Base-by-base conservation (phyloP, 495 filamentous ascomycete species). In the Neurospora terricola region DNA sequence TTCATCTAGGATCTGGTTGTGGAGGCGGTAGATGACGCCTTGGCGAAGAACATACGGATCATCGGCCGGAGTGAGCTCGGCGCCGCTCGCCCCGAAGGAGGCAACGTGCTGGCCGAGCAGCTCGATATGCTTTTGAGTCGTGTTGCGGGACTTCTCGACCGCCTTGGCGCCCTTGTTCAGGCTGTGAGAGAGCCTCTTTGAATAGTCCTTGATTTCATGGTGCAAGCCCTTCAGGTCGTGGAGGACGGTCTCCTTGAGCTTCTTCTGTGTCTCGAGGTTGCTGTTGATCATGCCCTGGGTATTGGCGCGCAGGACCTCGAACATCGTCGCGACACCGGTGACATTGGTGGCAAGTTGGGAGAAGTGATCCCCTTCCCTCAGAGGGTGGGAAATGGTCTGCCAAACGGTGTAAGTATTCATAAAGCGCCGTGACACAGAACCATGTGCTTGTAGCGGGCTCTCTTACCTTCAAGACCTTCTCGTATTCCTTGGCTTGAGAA, bases 51-150 rank as follows among this genome's bases (percentile, higher is more conserved):
- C 84, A 81, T 98, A 99, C 18, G 96, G 96, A 81, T 99, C 96
- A 38, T 96, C 88, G 5, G 82, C 75, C 7, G 90, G 85, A 18
- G 90, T 87, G 70, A 91, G 78, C 79, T 91, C 92, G 27, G 87
- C 88, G 10, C 90, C 89, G 6, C 85, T 85, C 6, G 91, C 89
- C 73, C 95, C 91, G 78, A 91, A 93, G 6, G 87, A 79, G 8
- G 93, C 93, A 0, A 92, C 89, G 75, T 94, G 87, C 83, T 95
- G 92, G 70, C 91, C 94, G 0, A 98, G 88, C 37, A 97, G 89
- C 82, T 99, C 95, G 71, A 99, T 97, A 75, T 98, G 93, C 84
- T 95, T 97, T 86, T 98, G 96, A 2, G 95, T 98, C 12, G 83
- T 80, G 75, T 89, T 88, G 70, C 96, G 91, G 27, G 94, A 91